Base-by-base conservation (phyloP, 768 basidiomycete genomes). In the Phallus indusiatus region DNA sequence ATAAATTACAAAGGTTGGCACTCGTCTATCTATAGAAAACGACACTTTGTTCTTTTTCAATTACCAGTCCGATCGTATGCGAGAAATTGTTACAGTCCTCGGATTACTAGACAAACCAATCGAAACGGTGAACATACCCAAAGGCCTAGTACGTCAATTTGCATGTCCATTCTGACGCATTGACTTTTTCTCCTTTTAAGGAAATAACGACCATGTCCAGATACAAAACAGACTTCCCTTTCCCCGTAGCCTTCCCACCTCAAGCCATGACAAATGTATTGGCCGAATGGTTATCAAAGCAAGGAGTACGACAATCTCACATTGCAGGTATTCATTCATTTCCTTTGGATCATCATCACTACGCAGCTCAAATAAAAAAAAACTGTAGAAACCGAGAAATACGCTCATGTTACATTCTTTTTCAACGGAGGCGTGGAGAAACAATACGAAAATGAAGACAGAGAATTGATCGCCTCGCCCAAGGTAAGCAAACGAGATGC, bases 41-140 rank as follows among this genome's bases (percentile, higher is more conserved):
- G 94, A 96, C 71, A 94, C 93, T 0, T 68, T 97, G 4, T 96
- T 95, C 81, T 84, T 90, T 75, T 97, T 95, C 84, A 97, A 97
- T 76, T 96, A 97, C 72, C 86, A 94, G 61, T 94, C 94, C 0
- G 94, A 97, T 71, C 86, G 94, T 55, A 91, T 97, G 88, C 84
- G 94, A 51, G 94, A 97, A 73, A 86, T 96, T 61, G 79, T 75
- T n/a, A 74, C 80, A 28, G 82, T 97, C 8, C 80, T 96, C 55
- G 94, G 93, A 18, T 71, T 85, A 4, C 82, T 84, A 2, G 85
- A 90, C 64, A 91, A 89, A 71, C 90, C 91, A 1, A 81, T 93
- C 71, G 90, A 94, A n/a, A n/a, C n/a, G 53, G 81, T 90, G 37
- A 78, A 81, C 22, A 73, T 95, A 17, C 94, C 94, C 3, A 83